phyloP scores from a whole-genome alignment of 768 basidiomycete species.

The Mycena capillaripes region DNA sequence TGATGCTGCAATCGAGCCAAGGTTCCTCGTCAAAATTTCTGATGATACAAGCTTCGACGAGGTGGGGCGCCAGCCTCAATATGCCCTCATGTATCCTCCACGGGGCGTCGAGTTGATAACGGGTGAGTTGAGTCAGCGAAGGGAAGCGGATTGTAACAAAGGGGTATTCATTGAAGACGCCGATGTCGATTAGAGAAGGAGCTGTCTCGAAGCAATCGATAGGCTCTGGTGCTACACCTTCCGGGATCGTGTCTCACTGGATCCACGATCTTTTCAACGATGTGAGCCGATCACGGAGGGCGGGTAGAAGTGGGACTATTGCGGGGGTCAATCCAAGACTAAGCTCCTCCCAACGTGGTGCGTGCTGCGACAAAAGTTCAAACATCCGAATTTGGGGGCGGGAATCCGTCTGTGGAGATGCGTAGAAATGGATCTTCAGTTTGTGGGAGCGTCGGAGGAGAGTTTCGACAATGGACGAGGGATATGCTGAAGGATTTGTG shows the following conservation, averaged over 20 bases:
- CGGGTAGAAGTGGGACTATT: not conserved
- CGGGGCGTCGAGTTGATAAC: not conserved
- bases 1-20: not conserved
- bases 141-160: not conserved
- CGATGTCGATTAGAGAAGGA: not conserved
- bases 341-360: conserved; percentile 12
- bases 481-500: not conserved
- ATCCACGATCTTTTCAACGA: not conserved
- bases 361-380: not conserved
- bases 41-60: not conserved
- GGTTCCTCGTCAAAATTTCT: not conserved
- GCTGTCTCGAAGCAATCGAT: conserved; percentile 2
- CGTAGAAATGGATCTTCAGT: not conserved
- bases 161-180: not conserved
- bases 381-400: conserved; percentile 1
- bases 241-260: not conserved
- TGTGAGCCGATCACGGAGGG: not conserved
- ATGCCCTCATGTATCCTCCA: not conserved
- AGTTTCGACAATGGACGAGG: not conserved
- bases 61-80: not conserved
- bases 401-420: not conserved
- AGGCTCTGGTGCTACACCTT: not conserved
- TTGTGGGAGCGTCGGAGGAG: not conserved
- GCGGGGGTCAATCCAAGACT: not conserved
- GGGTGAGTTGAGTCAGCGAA: not conserved